Evolutionary conservation across 306 rosid species (phyloP).

Genomic region (Astragalus glycyphyllos): DNA sequence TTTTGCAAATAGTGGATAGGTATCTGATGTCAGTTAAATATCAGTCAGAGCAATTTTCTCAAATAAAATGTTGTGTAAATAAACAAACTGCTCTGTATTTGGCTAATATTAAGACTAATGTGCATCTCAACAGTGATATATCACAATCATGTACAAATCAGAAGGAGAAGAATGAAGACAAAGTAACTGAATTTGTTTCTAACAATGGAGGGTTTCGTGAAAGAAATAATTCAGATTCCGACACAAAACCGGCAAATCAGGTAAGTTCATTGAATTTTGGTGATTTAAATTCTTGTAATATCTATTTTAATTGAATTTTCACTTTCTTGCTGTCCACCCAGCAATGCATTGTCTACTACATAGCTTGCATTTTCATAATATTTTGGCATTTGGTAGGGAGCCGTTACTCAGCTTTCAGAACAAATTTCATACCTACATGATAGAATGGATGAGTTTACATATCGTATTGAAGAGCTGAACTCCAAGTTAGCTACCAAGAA

Average conservation of each 20-base stretch:
- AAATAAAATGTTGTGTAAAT: not conserved
- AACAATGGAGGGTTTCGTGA: slow-evolving; percentile 60
- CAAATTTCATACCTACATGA: slow-evolving; percentile 92
- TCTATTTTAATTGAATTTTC: slow-evolving; percentile 16
- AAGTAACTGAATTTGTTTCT: slow-evolving; percentile 55
- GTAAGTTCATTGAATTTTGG: slow-evolving; percentile 43
- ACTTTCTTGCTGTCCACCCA: slow-evolving; percentile 21
- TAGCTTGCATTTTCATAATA: slow-evolving; percentile 31
- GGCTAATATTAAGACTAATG: slow-evolving; percentile 6
- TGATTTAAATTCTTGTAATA: slow-evolving; percentile 4
- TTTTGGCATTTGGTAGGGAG: slow-evolving; percentile 51
- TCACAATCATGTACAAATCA: slow-evolving; percentile 79
- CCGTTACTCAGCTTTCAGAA: slow-evolving; percentile 72
- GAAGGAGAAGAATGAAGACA: slow-evolving; percentile 67
- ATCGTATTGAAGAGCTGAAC: slow-evolving; percentile 82
- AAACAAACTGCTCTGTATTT: not conserved
- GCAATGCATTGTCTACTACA: not conserved
- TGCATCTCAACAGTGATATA: slow-evolving; percentile 69
- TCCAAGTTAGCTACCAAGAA: slow-evolving; percentile 63
- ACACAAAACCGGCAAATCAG: slow-evolving; percentile 59
- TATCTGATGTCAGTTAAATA: slow-evolving; percentile 9
- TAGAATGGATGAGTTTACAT: slow-evolving; percentile 87
- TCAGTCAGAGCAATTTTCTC: slow-evolving; percentile 3
- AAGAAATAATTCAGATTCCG: slow-evolving; percentile 60
- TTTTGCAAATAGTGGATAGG: slow-evolving; percentile 15